A percentile compares a stretch with the other conserved stretches of the same genome.
phyloP scores from a whole-genome alignment of 106 monocot species.

The Allium cepa region DNA sequence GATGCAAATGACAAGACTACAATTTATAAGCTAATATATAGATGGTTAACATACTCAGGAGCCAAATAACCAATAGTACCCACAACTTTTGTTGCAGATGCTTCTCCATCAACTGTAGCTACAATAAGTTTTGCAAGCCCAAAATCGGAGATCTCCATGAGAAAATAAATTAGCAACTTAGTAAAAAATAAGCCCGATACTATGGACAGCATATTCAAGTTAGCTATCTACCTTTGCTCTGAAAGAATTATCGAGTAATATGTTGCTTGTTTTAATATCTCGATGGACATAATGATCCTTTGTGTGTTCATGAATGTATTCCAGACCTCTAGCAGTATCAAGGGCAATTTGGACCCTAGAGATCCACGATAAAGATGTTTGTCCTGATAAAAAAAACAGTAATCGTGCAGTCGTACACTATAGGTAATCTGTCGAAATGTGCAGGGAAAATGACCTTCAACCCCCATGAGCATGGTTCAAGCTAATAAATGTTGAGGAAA shows the following conservation, averaged over 20 bases:
- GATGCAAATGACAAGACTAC: neutral
- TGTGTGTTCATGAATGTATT: slow-evolving; percentile 98
- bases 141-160: slow-evolving; percentile 88
- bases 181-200: neutral
- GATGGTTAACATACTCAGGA: slow-evolving; percentile 56
- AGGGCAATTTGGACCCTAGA: slow-evolving; percentile 87
- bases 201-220: neutral
- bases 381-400: slow-evolving; percentile 26
- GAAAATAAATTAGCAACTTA: neutral
- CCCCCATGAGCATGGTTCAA: no score
- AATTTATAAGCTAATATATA: neutral
- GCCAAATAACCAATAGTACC: slow-evolving; percentile 97
- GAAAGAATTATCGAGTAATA: slow-evolving; percentile 76
- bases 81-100: slow-evolving; percentile 83
- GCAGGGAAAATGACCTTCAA: no score
- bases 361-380: slow-evolving; percentile 95
- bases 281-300: slow-evolving; percentile 95
- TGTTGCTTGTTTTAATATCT: slow-evolving; percentile 96
- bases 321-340: slow-evolving; percentile 91
- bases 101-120: slow-evolving; percentile 63
- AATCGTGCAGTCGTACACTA: neutral
- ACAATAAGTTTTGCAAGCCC: slow-evolving; percentile 87
- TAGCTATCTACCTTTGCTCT: slow-evolving; percentile 66
- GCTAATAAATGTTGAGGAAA: no score
- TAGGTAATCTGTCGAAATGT: no score